phyloP scores from a whole-genome alignment of 1,139 yeast species.

The Candida sanyaensis region DNA sequence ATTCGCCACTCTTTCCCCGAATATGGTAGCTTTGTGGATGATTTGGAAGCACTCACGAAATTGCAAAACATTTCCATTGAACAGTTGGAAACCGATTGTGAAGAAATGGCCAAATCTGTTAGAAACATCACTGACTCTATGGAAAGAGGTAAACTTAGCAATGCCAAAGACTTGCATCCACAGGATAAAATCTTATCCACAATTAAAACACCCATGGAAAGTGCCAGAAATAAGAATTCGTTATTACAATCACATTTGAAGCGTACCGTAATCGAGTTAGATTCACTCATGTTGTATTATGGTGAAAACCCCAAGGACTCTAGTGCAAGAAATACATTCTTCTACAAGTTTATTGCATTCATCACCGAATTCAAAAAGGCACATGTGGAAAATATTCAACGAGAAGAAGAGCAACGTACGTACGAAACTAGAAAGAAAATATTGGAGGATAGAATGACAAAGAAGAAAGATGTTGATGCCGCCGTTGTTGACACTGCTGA shows the following conservation, averaged over 20 bases:
- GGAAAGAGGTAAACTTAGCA: conserved; percentile 74
- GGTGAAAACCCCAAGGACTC: conserved; percentile 77
- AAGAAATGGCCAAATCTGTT: conserved; percentile 58
- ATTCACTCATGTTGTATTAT: conserved; percentile 69
- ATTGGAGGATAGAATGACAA: conserved; percentile 28
- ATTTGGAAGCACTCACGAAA: conserved; percentile 60
- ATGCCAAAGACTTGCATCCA: conserved; percentile 69
- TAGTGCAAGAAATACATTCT: conserved; percentile 40
- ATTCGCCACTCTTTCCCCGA: conserved; percentile 80
- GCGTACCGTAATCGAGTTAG: conserved; percentile 55
- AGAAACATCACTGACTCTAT: conserved; percentile 57
- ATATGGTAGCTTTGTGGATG: conserved; percentile 73
- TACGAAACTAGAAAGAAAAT: conserved; percentile 40
- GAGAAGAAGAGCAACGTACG: conserved; percentile 47
- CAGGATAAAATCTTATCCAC: conserved; percentile 62
- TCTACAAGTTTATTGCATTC: conserved; percentile 38
- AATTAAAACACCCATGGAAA: conserved; percentile 51
- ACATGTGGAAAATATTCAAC: conserved; percentile 48
- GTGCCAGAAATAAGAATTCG: conserved; percentile 63
- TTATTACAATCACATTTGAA: conserved; percentile 58
- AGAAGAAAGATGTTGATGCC: conserved; percentile 14
- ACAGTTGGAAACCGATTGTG: conserved; percentile 71
- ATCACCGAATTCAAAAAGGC: conserved; percentile 46
- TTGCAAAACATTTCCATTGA: conserved; percentile 75
- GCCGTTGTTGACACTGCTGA: conserved; percentile 18